These are phyloP conservation scores for Ascochyta koolunga DNA, from an alignment of 2,329 filamentous ascomycete genomes.

Conservation along the genomic window DNA sequence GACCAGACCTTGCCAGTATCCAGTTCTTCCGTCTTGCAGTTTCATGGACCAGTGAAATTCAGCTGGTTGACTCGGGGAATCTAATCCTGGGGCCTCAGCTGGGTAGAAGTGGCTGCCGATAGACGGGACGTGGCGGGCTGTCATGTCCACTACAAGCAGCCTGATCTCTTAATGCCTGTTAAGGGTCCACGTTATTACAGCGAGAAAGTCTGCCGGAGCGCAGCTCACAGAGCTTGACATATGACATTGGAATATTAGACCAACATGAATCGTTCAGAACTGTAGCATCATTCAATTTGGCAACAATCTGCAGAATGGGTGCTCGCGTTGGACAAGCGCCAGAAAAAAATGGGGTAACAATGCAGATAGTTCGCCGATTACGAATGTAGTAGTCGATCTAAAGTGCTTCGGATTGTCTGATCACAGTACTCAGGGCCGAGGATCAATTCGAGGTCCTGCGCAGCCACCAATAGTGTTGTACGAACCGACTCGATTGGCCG, in stretches of 20 bases:
- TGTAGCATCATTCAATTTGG: background rate
- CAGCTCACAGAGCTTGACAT: background rate
- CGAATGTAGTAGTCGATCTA: background rate
- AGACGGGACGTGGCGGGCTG: background rate
- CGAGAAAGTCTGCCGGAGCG: background rate
- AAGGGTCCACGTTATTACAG: background rate
- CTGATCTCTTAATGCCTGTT: background rate
- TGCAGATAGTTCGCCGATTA: constrained; percentile 11
- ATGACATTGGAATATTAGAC: background rate
- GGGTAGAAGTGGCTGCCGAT: constrained; percentile 1
- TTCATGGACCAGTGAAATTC: background rate
- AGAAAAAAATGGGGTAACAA: constrained; percentile 7
- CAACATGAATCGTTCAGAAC: background rate
- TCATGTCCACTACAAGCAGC: background rate
- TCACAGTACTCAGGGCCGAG: constrained; percentile 6
- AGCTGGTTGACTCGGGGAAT: background rate
- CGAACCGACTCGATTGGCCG: background rate
- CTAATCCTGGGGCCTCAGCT: background rate
- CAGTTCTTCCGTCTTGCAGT: background rate
- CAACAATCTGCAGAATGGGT: constrained; percentile 1
- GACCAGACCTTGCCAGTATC: background rate
- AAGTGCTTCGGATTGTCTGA: constrained; percentile 4
- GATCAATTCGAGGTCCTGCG: constrained; percentile 3
- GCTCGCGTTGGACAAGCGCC: background rate
- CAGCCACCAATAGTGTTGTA: background rate